phyloP scores from a whole-genome alignment of 306 rosid species.

The Medicago lupulina region DNA sequence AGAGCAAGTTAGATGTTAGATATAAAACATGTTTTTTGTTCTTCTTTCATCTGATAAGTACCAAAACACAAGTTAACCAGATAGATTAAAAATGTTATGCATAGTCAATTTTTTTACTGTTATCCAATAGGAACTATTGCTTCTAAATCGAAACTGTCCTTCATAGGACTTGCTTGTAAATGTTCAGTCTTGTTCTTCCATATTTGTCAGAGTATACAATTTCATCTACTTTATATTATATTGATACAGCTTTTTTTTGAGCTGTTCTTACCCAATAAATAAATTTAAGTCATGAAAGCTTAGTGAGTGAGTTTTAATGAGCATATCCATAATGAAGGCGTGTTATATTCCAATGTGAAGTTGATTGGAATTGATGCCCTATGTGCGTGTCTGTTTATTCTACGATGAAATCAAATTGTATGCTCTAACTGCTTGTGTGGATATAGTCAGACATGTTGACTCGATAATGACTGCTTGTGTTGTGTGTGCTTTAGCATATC shows the following conservation, averaged over 20 bases:
- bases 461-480: not conserved
- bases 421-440: conserved; percentile 9
- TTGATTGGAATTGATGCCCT: not conserved
- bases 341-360: not conserved
- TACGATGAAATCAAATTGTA: conserved; percentile 10
- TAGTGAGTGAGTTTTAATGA: not conserved
- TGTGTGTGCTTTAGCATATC: conserved; percentile 1
- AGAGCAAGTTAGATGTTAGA: too few species aligned
- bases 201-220: not conserved
- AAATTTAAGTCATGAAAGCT: not conserved
- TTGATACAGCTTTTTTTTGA: not conserved
- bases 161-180: too few species aligned
- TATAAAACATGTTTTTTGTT: too few species aligned
- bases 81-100: too few species aligned
- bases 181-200: not conserved
- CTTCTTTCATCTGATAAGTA: too few species aligned
- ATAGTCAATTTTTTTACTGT: too few species aligned
- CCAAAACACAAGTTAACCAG: too few species aligned
- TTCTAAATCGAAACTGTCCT: too few species aligned
- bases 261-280: not conserved
- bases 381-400: not conserved
- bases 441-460: too few species aligned
- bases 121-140: too few species aligned
- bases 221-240: not conserved
- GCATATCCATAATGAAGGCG: not conserved